Percentiles rank a stretch among this genome's conserved stretches.
These are phyloP conservation scores for Yamadazyma akitaensis DNA, from an alignment of 805 yeast genomes.

Conservation along the genomic window DNA sequence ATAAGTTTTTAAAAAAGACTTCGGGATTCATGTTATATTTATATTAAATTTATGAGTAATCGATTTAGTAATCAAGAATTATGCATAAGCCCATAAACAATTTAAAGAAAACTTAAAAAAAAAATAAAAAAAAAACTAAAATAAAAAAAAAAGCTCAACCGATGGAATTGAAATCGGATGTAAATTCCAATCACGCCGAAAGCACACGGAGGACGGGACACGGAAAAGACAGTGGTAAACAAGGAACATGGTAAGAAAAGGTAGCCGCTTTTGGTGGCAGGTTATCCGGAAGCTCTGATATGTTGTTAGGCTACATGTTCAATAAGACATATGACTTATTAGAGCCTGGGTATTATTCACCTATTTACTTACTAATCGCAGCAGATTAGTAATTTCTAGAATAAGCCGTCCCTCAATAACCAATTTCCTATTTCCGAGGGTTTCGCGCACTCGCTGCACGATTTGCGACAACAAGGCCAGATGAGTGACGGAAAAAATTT, in stretches of 20 bases:
- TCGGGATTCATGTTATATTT: constrained; percentile 8
- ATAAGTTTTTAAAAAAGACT: not conserved
- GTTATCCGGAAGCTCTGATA: too few relatives aligned
- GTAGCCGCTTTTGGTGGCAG: too few relatives aligned
- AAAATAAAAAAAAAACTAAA: not conserved
- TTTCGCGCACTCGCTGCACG: not conserved
- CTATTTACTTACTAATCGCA: not conserved
- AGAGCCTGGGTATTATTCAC: not conserved
- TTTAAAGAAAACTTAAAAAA: not conserved
- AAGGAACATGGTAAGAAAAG: too few relatives aligned
- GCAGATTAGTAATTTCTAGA: not conserved
- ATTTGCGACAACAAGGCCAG: too few relatives aligned
- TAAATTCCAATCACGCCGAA: too few relatives aligned
- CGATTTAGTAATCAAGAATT: not conserved
- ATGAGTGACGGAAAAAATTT: too few relatives aligned
- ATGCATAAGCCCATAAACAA: not conserved
- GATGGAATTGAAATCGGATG: too few relatives aligned
- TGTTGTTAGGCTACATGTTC: too few relatives aligned
- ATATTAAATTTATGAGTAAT: not conserved
- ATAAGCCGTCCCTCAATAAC: not conserved
- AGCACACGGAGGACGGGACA: too few relatives aligned
- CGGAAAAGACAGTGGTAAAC: too few relatives aligned
- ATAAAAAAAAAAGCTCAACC: not conserved
- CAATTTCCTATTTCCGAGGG: not conserved
- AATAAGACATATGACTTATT: not conserved